Percentiles rank a stretch among this genome's conserved stretches.
Conservation (phyloP, 345 rosid genomes). For the Pugionium cornutum region DNA sequence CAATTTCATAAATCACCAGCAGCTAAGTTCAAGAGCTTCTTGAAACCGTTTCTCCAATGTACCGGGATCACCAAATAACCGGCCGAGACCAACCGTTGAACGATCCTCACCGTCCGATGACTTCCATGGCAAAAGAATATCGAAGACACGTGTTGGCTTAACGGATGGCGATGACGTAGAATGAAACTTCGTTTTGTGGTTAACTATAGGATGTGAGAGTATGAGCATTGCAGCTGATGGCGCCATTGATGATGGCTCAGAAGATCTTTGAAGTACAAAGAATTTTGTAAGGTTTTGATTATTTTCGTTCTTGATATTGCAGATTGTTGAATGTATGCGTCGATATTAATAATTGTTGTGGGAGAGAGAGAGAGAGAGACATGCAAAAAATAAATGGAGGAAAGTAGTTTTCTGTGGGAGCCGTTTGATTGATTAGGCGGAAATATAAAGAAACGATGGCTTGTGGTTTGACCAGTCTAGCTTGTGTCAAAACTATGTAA, state of each 20-base stretch:
- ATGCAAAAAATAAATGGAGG: too few species aligned
- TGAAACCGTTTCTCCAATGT: constrained; percentile 45
- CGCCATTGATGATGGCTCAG: constrained; percentile 42
- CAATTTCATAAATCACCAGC: constrained; percentile 30
- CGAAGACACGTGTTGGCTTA: constrained; percentile 7
- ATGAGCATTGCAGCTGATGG: constrained; percentile 76
- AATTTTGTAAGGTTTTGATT: not conserved
- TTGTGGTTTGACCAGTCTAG: constrained; percentile 30
- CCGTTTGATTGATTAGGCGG: constrained; percentile 8
- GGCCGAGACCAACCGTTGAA: not conserved
- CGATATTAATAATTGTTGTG: constrained; percentile 3
- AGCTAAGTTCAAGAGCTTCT: constrained; percentile 52
- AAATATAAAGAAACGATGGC: constrained; percentile 22
- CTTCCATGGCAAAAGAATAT: constrained; percentile 9
- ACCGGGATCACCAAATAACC: constrained; percentile 30
- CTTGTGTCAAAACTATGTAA: constrained; percentile 32
- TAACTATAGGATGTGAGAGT: constrained; percentile 40
- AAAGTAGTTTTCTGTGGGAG: constrained; percentile 36
- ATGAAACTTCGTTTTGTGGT: constrained; percentile 25
- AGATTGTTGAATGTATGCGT: constrained; percentile 1
- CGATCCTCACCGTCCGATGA: constrained; percentile 16
- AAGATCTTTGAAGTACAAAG: not conserved
- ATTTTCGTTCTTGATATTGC: not conserved
- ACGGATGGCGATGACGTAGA: constrained; percentile 3
- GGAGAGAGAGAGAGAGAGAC: too few species aligned